phyloP scores from a whole-genome alignment of 1,284 basidiomycete genomes.

The Boletus mariae region DNA sequence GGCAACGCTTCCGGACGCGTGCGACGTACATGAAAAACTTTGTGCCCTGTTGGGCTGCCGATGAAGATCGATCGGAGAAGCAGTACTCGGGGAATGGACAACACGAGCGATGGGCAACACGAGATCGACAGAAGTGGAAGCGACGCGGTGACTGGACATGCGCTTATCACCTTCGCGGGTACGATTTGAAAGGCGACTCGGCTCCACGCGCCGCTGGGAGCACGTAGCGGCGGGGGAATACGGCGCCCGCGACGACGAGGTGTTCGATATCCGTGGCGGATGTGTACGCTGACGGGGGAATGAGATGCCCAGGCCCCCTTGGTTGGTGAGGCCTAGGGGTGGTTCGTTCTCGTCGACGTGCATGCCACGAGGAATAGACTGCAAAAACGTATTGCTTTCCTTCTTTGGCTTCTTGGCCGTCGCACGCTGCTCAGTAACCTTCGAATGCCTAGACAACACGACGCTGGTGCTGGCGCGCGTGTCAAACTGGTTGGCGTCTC shows the following conservation, averaged over 20 bases:
- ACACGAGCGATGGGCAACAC: slow-evolving; percentile 5
- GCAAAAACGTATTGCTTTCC: neutral
- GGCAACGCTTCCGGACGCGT: slow-evolving; percentile 2
- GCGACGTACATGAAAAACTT: slow-evolving; percentile 10
- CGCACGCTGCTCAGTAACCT: neutral
- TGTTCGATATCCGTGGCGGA: slow-evolving; percentile 14
- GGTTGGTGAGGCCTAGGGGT: slow-evolving; percentile 1
- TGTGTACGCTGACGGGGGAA: slow-evolving; percentile 16
- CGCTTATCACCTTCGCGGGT: slow-evolving; percentile 15
- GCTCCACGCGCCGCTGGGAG: slow-evolving; percentile 4
- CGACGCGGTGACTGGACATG: slow-evolving; percentile 9
- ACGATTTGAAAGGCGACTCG: slow-evolving; percentile 5
- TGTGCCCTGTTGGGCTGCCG: slow-evolving; percentile 7
- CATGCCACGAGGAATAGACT: neutral
- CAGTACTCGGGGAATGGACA: neutral
- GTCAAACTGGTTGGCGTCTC: neutral
- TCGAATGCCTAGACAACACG: neutral
- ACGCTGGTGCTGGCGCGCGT: neutral
- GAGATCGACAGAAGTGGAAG: slow-evolving; percentile 25
- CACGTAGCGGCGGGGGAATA: slow-evolving; percentile 1
- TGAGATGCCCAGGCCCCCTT: slow-evolving; percentile 8
- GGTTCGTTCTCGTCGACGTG: slow-evolving; percentile 23
- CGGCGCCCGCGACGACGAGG: neutral
- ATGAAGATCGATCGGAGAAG: slow-evolving; percentile 28
- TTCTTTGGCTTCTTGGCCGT: slow-evolving; percentile 6